These are phyloP conservation scores for Eudorina sp. DNA, from an alignment of 139 green algal genomes.

Conservation along the genomic window DNA sequence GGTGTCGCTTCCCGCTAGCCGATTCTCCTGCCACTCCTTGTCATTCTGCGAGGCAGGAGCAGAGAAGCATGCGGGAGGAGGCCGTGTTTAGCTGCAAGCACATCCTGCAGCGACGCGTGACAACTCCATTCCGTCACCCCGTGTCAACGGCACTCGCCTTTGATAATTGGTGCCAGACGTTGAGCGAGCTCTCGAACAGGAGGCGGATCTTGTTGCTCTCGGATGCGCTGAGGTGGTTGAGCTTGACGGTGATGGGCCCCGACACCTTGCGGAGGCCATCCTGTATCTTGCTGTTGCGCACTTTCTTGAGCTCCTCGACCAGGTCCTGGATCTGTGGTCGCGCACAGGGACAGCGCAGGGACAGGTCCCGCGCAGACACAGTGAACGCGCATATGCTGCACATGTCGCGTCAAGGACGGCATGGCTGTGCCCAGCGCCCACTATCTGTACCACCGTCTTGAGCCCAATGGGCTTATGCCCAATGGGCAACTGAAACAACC, in stretches of 20 bases:
- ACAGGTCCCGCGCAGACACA: too few relatives aligned
- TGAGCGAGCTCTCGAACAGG: constrained; percentile 76
- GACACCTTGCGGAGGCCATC: constrained; percentile 78
- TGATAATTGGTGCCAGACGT: constrained; percentile 70
- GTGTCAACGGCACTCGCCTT: constrained; percentile 58
- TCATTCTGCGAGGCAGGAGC: constrained; percentile 34
- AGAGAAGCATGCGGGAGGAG: too few relatives aligned
- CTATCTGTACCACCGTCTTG: too few relatives aligned
- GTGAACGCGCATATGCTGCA: too few relatives aligned
- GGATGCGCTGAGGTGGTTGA: constrained; percentile 88
- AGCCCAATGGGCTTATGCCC: too few relatives aligned
- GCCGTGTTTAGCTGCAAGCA: too few relatives aligned
- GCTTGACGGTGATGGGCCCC: constrained; percentile 83
- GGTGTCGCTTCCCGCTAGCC: neutral
- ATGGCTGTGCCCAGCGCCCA: too few relatives aligned
- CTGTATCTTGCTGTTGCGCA: constrained; percentile 87
- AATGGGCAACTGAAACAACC: too few relatives aligned
- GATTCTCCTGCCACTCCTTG: constrained; percentile 42
- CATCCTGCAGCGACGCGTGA: too few relatives aligned
- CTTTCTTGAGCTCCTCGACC: constrained; percentile 81
- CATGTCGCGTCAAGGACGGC: too few relatives aligned
- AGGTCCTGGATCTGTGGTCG: constrained; percentile 71
- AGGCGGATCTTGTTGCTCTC: constrained; percentile 88
- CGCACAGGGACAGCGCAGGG: too few relatives aligned
- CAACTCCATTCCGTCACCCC: too few relatives aligned